These are phyloP conservation scores for Ophiosphaerella herpotricha DNA, from an alignment of 2,329 filamentous ascomycete species.

Conservation along the genomic window DNA sequence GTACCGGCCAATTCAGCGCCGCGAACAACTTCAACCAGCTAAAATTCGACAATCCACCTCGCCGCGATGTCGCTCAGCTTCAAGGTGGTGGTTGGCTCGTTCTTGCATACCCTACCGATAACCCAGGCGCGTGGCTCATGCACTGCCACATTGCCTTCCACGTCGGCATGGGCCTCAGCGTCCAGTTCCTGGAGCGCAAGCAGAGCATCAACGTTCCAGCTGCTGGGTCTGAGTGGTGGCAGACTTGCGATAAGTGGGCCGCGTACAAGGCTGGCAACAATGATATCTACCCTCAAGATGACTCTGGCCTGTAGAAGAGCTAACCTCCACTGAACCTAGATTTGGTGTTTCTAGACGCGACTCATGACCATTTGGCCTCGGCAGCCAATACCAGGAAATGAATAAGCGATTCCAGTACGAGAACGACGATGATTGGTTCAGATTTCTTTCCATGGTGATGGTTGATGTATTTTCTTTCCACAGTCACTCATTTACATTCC, in stretches of 20 bases:
- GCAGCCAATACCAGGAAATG: neutral
- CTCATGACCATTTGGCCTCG: neutral
- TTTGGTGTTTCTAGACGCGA: too few relatives aligned
- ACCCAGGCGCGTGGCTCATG: conserved; percentile 52
- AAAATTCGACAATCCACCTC: conserved; percentile 40
- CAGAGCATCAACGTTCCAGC: conserved; percentile 24
- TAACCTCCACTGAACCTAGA: conserved; percentile 18
- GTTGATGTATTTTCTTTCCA: neutral
- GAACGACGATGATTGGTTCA: too few relatives aligned
- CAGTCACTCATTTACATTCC: conserved; percentile 9
- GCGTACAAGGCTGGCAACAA: conserved; percentile 16
- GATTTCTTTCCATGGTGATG: neutral
- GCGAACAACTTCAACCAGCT: conserved; percentile 25
- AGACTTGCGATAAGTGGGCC: conserved; percentile 34
- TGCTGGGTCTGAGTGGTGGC: conserved; percentile 27
- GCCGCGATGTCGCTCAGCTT: conserved; percentile 42
- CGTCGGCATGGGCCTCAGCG: conserved; percentile 30
- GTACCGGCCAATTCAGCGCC: conserved; percentile 39
- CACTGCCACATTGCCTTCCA: conserved; percentile 39
- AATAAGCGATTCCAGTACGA: neutral
- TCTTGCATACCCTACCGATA: conserved; percentile 56
- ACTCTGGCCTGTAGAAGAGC: conserved; percentile 47
- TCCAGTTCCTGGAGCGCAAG: conserved; percentile 34
- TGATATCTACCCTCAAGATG: conserved; percentile 43
- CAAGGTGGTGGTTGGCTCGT: conserved; percentile 49